Conservation (phyloP, 176 grass and related monocot genomes). For the Hordeum vulgare region DNA sequence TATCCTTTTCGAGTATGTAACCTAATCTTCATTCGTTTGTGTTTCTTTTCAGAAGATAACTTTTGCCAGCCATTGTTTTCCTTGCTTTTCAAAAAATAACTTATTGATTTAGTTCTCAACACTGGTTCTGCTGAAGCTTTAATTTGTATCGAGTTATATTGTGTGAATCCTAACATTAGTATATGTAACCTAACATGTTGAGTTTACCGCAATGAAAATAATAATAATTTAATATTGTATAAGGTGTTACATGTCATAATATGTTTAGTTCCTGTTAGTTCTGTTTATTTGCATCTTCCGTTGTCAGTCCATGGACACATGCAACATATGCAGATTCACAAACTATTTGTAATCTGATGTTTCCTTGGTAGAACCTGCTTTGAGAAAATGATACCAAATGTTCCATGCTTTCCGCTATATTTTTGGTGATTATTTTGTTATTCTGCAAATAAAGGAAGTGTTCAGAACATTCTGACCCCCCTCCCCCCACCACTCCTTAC, state of each 20-base stretch:
- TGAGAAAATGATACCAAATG: slow-evolving; percentile 9
- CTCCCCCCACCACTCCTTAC: neutral
- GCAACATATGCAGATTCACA: neutral
- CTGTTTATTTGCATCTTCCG: neutral
- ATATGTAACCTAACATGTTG: neutral
- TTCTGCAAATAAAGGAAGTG: neutral
- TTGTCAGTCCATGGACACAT: slow-evolving; percentile 3
- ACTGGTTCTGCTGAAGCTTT: slow-evolving; percentile 18
- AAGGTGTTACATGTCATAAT: neutral
- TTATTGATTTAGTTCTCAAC: slow-evolving; percentile 12
- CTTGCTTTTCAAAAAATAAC: neutral
- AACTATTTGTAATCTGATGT: neutral
- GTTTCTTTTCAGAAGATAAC: slow-evolving; percentile 14
- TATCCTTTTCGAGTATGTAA: slow-evolving; percentile 87
- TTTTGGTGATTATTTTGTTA: slow-evolving; percentile 4
- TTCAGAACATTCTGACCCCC: neutral
- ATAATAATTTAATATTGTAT: neutral
- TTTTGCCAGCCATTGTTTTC: slow-evolving; percentile 2
- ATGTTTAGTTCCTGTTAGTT: neutral
- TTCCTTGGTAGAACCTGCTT: neutral
- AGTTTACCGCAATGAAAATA: neutral
- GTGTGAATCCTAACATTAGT: neutral
- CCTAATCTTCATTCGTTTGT: slow-evolving; percentile 12
- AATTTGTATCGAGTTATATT: slow-evolving; percentile 19
- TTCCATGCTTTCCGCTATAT: neutral